phyloP scores from a whole-genome alignment of 2,329 filamentous ascomycete genomes.

The Sordariomycetes sp. region DNA sequence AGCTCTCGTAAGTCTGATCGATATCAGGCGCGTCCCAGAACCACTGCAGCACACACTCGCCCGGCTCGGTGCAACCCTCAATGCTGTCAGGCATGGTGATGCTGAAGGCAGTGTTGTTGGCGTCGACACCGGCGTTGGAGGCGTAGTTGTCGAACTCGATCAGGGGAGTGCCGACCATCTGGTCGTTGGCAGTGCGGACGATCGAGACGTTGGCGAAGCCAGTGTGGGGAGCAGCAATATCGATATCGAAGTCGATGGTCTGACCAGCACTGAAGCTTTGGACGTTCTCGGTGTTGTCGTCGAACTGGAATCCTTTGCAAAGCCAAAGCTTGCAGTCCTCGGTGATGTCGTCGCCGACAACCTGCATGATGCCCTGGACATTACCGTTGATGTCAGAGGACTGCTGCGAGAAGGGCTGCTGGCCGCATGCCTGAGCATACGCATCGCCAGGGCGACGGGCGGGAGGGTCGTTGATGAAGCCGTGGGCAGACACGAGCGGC shows the following conservation, averaged over 20 bases:
- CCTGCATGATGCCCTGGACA: conserved; percentile 24
- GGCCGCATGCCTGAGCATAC: conserved; percentile 33
- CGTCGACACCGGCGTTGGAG: conserved; percentile 25
- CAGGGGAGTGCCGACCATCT: conserved; percentile 40
- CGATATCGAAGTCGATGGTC: conserved; percentile 28
- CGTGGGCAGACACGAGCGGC: conserved; percentile 29
- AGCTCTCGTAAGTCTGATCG: conserved; percentile 28
- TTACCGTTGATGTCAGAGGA: conserved; percentile 25
- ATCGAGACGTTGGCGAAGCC: conserved; percentile 47
- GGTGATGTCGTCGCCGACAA: conserved; percentile 11
- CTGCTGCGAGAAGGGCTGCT: conserved; percentile 24
- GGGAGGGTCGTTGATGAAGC: conserved; percentile 29
- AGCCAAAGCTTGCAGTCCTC: conserved; percentile 30
- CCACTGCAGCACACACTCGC: conserved; percentile 32
- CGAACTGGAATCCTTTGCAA: conserved; percentile 37
- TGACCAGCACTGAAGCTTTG: conserved; percentile 33
- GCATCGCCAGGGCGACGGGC: conserved; percentile 31
- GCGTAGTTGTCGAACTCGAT: conserved; percentile 48
- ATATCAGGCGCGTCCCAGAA: conserved; percentile 29
- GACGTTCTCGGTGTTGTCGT: conserved; percentile 31
- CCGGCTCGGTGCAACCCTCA: conserved; percentile 32
- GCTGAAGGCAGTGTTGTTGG: conserved; percentile 39
- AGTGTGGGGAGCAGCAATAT: conserved; percentile 33
- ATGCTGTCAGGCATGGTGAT: conserved; percentile 43
- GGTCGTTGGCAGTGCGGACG: conserved; percentile 42